These are phyloP conservation scores for Paramecium octaurelia DNA, from an alignment of 73 alveolate species.

Conservation along the genomic window DNA sequence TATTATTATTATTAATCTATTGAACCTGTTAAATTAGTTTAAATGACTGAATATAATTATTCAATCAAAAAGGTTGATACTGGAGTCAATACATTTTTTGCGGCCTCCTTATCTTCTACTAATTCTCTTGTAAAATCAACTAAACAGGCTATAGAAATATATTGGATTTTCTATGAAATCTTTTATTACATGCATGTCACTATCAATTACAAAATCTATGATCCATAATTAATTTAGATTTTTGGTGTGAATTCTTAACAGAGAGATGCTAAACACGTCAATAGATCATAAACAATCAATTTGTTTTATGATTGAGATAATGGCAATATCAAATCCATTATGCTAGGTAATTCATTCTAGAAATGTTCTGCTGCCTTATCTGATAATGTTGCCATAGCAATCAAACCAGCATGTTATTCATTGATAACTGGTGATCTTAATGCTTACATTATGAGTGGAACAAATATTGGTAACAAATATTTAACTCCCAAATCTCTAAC, in stretches of 20 bases:
- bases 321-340: neutral
- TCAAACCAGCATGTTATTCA: conserved; percentile 58
- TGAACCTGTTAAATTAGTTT: neutral
- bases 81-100: conserved; percentile 21
- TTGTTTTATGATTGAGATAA: neutral
- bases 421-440: neutral
- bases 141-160: conserved; percentile 29
- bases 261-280: conserved; percentile 13
- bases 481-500: conserved; percentile 44
- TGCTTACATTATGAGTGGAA: conserved; percentile 55
- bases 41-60: conserved; percentile 9
- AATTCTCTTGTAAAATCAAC: conserved; percentile 42
- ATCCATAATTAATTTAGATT: neutral
- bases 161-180: conserved; percentile 20
- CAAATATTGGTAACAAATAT: conserved; percentile 50
- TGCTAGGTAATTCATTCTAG: conserved; percentile 29
- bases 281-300: conserved; percentile 6
- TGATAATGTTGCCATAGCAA: conserved; percentile 55
- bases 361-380: conserved; percentile 53
- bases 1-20: neutral
- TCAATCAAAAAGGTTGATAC: neutral
- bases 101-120: conserved; percentile 37
- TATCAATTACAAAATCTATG: neutral
- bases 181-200: conserved; percentile 13
- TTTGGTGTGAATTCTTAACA: conserved; percentile 45